A percentile compares a stretch with the other conserved stretches of the same genome.
Conservation (phyloP, 108 stramenopile genomes). For the Fistulifera pelliculosa region DNA sequence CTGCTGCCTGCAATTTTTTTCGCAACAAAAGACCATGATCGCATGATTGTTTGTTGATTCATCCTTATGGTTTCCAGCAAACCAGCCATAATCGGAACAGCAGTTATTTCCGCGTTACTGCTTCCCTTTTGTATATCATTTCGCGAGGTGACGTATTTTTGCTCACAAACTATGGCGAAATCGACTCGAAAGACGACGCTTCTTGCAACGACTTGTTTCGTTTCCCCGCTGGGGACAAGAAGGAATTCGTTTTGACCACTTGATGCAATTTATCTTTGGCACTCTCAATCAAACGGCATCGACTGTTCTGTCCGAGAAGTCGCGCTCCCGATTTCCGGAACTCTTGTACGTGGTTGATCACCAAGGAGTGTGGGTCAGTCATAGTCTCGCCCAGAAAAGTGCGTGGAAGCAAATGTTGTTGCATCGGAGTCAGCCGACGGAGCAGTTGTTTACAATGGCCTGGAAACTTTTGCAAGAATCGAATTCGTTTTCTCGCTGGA, state of each 20-base stretch:
- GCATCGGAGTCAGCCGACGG: neutral
- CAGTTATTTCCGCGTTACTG: no score
- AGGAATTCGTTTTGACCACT: neutral
- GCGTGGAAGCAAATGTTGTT: neutral
- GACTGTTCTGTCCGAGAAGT: neutral
- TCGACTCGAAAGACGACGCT: no score
- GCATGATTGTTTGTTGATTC: no score
- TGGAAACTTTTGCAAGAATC: neutral
- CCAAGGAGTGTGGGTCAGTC: neutral
- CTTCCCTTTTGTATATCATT: no score
- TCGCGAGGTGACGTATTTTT: no score
- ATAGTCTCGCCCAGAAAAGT: neutral
- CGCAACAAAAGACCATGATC: no score
- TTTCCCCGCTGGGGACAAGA: conserved; percentile 2
- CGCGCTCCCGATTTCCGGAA: neutral
- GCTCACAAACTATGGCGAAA: no score
- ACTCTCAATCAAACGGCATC: neutral
- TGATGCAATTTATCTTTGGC: neutral
- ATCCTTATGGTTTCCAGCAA: no score
- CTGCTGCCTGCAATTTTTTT: no score
- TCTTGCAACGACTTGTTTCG: no score
- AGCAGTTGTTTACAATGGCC: neutral
- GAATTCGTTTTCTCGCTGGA: neutral
- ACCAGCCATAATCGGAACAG: no score
- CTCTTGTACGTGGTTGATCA: neutral